Evolutionary conservation across 441 rosid genomes (phyloP).

Genomic region (Viola pubescens): DNA sequence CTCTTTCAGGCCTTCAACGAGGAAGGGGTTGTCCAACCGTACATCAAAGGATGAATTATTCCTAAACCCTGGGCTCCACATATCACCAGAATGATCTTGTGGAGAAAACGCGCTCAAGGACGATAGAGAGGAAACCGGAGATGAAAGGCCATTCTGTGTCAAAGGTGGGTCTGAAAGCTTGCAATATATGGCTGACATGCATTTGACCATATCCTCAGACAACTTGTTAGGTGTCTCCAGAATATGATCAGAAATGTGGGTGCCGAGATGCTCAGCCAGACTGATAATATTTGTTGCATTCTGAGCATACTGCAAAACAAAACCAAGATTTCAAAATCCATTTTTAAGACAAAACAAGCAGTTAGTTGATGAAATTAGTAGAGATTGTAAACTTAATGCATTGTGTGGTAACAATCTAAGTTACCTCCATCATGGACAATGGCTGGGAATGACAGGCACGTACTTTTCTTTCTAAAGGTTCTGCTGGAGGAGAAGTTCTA

Average conservation of each 20-base stretch:
- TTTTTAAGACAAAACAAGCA: conserved; percentile 1
- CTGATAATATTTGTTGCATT: conserved; percentile 58
- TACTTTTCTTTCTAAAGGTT: conserved; percentile 39
- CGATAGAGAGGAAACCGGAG: conserved; percentile 70
- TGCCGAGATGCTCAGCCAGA: conserved; percentile 89
- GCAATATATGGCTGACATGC: conserved; percentile 82
- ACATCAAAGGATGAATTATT: conserved; percentile 75
- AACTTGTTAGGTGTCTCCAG: conserved; percentile 78
- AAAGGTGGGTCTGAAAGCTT: conserved; percentile 80
- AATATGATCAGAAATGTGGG: conserved; percentile 77
- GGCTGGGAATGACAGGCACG: conserved; percentile 81
- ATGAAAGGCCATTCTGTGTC: conserved; percentile 47
- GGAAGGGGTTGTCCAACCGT: conserved; percentile 72
- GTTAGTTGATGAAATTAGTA: neutral
- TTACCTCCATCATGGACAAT: conserved; percentile 65
- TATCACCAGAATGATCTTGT: conserved; percentile 46
- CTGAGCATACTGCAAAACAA: conserved; percentile 44
- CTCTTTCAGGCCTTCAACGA: conserved; percentile 65
- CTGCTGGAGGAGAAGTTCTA: conserved; percentile 44
- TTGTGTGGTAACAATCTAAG: conserved; percentile 8
- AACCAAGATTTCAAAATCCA: conserved; percentile 7
- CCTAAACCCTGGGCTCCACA: conserved; percentile 76
- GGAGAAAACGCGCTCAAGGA: conserved; percentile 67
- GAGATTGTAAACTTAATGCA: neutral
- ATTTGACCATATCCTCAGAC: conserved; percentile 86